Evolutionary conservation across 345 rosid species (phyloP).

Genomic region (Carallia pectinifolia): DNA sequence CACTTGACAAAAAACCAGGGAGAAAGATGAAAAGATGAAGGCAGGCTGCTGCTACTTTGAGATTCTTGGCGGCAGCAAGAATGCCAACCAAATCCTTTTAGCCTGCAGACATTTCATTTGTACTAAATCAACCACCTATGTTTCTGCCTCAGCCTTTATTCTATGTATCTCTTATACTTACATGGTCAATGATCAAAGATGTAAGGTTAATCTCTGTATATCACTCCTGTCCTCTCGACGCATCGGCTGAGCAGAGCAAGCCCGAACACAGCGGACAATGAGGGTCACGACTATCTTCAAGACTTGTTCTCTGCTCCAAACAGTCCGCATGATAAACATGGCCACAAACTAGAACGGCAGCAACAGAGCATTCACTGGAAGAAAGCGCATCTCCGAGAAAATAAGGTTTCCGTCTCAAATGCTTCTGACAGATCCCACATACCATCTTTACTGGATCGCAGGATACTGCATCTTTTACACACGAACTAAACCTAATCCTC

Average conservation of each 20-base stretch:
- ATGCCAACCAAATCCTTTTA: no score
- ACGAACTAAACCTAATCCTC: slow-evolving; percentile 42
- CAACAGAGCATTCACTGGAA: slow-evolving; percentile 41
- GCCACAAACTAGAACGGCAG: slow-evolving; percentile 63
- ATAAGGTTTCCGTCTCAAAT: slow-evolving; percentile 45
- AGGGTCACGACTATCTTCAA: slow-evolving; percentile 47
- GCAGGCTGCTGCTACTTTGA: no score
- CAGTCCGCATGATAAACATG: slow-evolving; percentile 67
- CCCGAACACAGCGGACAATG: slow-evolving; percentile 48
- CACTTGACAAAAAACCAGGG: neutral
- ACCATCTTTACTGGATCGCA: slow-evolving; percentile 36
- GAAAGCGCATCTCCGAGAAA: slow-evolving; percentile 36
- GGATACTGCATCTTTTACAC: slow-evolving; percentile 29
- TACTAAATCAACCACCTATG: neutral
- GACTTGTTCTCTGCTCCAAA: slow-evolving; percentile 47
- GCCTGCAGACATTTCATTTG: neutral
- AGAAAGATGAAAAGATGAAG: neutral
- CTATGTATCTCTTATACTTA: slow-evolving; percentile 12
- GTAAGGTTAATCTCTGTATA: slow-evolving; percentile 17
- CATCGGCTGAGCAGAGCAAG: slow-evolving; percentile 18
- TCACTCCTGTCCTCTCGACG: slow-evolving; percentile 23
- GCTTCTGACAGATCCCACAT: slow-evolving; percentile 58
- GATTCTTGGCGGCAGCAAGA: no score
- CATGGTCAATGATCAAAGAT: slow-evolving; percentile 20
- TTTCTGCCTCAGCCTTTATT: slow-evolving; percentile 5